These are phyloP conservation scores for Blastocrithidia nonstop DNA, from an alignment of 208 protist genomes.

Conservation along the genomic window DNA sequence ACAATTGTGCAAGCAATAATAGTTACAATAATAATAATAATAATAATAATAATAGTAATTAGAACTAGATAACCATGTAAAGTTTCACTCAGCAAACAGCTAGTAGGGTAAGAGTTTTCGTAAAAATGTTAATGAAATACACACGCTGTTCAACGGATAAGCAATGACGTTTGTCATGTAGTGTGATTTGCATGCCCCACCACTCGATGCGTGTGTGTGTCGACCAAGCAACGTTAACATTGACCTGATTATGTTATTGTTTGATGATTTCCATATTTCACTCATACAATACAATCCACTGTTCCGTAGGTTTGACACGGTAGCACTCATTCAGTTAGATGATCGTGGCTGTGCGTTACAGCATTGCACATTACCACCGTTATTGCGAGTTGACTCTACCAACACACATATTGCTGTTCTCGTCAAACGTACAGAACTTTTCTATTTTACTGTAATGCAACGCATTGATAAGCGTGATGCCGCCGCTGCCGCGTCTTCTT, in stretches of 20 bases:
- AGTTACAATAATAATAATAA: no score
- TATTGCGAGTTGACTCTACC: slow-evolving; percentile 59
- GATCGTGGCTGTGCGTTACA: slow-evolving; percentile 26
- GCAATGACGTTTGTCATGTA: slow-evolving; percentile 16
- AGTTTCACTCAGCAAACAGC: no score
- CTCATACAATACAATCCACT: slow-evolving; percentile 59
- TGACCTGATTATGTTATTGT: slow-evolving; percentile 55
- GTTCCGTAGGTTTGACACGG: slow-evolving; percentile 34
- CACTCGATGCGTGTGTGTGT: slow-evolving; percentile 25
- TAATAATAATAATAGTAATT: no score
- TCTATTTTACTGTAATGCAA: slow-evolving; percentile 41
- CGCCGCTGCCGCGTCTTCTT: slow-evolving; percentile 8
- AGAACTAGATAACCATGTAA: no score
- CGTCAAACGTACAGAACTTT: slow-evolving; percentile 42
- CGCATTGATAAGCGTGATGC: background rate
- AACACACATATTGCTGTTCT: slow-evolving; percentile 50
- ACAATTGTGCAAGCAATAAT: no score
- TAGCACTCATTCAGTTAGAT: slow-evolving; percentile 68
- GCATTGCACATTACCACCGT: slow-evolving; percentile 18
- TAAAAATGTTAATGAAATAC: no score
- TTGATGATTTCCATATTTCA: slow-evolving; percentile 78
- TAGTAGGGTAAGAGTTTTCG: no score
- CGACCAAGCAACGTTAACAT: slow-evolving; percentile 28
- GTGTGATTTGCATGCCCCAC: slow-evolving; percentile 42
- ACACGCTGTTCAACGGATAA: no score